Conservation (phyloP, 192 early-diverging fungal species). For the Umbelopsis sp. region DNA sequence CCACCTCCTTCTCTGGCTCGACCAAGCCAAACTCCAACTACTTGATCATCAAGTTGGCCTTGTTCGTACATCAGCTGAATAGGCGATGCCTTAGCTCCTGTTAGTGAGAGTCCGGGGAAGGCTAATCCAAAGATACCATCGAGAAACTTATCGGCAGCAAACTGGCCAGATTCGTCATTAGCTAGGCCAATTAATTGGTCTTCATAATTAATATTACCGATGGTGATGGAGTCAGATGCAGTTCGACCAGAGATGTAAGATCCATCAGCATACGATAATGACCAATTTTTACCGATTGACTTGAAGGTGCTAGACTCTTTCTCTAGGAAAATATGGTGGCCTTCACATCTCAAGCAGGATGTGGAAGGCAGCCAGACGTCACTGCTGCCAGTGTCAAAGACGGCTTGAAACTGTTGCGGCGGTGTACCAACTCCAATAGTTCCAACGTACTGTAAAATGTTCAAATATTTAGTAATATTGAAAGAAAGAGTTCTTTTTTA, state of each 20-base stretch:
- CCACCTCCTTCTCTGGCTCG: conserved; percentile 42
- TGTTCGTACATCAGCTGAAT: conserved; percentile 22
- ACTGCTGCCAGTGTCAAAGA: conserved; percentile 75
- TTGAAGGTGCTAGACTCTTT: conserved; percentile 26
- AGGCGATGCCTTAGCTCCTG: conserved; percentile 15
- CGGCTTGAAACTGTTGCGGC: conserved; percentile 62
- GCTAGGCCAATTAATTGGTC: conserved; percentile 67
- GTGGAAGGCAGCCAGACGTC: conserved; percentile 63
- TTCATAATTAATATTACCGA: conserved; percentile 54
- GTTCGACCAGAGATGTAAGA: conserved; percentile 39
- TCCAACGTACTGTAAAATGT: conserved; percentile 44
- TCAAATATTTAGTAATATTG: neutral
- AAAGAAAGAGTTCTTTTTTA: neutral
- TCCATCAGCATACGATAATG: conserved; percentile 48
- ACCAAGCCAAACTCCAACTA: conserved; percentile 33
- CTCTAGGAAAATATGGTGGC: conserved; percentile 32
- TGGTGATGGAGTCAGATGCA: conserved; percentile 51
- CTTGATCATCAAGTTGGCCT: conserved; percentile 17
- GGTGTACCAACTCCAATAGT: conserved; percentile 67
- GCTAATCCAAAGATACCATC: conserved; percentile 73
- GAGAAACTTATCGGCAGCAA: conserved; percentile 55
- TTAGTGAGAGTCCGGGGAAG: conserved; percentile 42
- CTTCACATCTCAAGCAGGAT: conserved; percentile 27
- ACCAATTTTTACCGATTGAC: conserved; percentile 33
- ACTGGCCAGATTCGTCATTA: conserved; percentile 54